phyloP scores from a whole-genome alignment of 2,329 filamentous ascomycete species.

The Thielaviopsis euricoi region DNA sequence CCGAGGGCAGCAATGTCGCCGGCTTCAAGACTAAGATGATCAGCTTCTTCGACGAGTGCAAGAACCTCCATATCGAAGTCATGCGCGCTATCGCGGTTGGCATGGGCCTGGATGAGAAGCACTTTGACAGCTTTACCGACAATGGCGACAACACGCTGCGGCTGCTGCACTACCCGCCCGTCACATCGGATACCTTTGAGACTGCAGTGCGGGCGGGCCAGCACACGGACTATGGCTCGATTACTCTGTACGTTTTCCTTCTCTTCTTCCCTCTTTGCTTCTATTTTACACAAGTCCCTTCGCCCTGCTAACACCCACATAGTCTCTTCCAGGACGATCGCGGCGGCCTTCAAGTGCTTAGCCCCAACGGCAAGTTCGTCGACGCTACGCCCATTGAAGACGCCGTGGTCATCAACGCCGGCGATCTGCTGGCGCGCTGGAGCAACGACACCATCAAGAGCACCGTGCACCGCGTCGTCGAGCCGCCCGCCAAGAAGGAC shows the following conservation, averaged over 20 bases:
- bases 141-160: conserved; percentile 55
- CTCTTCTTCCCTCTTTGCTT: not conserved
- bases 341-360: conserved; percentile 43
- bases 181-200: conserved; percentile 47
- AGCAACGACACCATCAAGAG: conserved; percentile 84
- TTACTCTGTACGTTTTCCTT: conserved; percentile 28
- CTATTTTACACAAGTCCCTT: too few species aligned
- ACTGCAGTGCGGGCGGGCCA: conserved; percentile 62
- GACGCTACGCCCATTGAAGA: conserved; percentile 68
- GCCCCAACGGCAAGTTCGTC: conserved; percentile 61
- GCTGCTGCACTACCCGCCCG: conserved; percentile 60
- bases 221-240: conserved; percentile 51
- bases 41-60: conserved; percentile 58
- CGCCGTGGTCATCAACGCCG: conserved; percentile 78
- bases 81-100: conserved; percentile 79
- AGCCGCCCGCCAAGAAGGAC: conserved; percentile 49
- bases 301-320: not conserved
- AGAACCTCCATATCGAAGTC: conserved; percentile 55
- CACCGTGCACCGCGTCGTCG: conserved; percentile 78
- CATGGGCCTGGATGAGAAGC: conserved; percentile 51
- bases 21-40: conserved; percentile 60
- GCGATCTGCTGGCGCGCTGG: conserved; percentile 74
- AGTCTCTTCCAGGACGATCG: conserved; percentile 40
- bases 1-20: conserved; percentile 26
- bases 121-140: conserved; percentile 63